phyloP scores from a whole-genome alignment of 2,329 filamentous ascomycete species.

The Aureobasidium uvarum region DNA sequence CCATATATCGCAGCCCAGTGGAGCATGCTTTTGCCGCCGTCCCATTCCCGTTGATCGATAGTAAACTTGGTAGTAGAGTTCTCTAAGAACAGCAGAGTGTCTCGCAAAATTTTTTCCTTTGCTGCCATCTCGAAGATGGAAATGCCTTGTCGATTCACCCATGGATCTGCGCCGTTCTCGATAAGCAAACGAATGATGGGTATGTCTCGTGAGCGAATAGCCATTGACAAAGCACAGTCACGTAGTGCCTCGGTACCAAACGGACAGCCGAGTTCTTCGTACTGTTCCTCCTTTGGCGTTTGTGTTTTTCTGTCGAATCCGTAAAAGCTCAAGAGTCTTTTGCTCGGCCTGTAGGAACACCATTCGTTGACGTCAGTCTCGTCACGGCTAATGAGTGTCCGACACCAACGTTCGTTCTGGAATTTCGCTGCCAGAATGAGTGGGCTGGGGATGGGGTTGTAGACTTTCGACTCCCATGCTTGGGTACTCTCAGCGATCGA shows the following conservation, averaged over 20 bases:
- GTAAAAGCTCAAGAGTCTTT: slow-evolving; percentile 15
- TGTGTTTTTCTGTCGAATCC: slow-evolving; percentile 8
- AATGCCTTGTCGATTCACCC: slow-evolving; percentile 19
- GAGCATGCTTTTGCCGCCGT: slow-evolving; percentile 9
- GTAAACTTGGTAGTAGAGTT: not conserved
- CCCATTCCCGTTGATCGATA: slow-evolving; percentile 1
- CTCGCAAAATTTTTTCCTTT: not conserved
- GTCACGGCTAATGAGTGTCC: not conserved
- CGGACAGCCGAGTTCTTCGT: slow-evolving; percentile 7
- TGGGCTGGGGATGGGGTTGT: slow-evolving; percentile 18
- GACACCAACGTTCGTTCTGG: slow-evolving; percentile 15
- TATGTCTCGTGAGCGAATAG: not conserved
- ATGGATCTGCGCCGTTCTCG: slow-evolving; percentile 19
- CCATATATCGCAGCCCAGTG: slow-evolving; percentile 16
- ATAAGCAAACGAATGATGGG: slow-evolving; percentile 9
- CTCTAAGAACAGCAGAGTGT: slow-evolving; percentile 1
- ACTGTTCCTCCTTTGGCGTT: slow-evolving; percentile 18
- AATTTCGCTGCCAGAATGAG: slow-evolving; percentile 15
- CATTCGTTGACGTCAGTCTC: slow-evolving; percentile 14
- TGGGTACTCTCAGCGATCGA: not conserved
- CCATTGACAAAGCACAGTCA: slow-evolving; percentile 15
- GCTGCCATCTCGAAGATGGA: slow-evolving; percentile 9
- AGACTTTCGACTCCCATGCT: slow-evolving; percentile 9
- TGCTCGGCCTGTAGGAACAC: slow-evolving; percentile 14
- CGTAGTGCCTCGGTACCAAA: not conserved